Conservation (phyloP, 345 rosid genomes). For the Streptanthus diversifolius region DNA sequence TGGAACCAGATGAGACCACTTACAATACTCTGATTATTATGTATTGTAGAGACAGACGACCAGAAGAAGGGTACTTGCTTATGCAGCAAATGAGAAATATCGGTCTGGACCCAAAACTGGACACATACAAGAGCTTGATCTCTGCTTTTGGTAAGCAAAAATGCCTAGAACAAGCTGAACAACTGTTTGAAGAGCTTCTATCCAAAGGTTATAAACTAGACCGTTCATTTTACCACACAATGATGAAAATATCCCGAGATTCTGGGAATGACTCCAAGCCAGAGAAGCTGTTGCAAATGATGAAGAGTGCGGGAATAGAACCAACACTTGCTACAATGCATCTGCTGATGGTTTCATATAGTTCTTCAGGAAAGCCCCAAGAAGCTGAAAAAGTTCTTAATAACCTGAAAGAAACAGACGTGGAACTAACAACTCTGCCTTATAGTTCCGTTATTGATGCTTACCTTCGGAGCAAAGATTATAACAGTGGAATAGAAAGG, state of each 20-base stretch:
- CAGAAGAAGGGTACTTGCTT: conserved; percentile 76
- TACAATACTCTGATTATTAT: conserved; percentile 75
- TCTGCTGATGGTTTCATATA: conserved; percentile 88
- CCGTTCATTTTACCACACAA: conserved; percentile 81
- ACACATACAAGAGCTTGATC: conserved; percentile 89
- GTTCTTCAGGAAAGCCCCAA: conserved; percentile 79
- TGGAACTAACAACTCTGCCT: conserved; percentile 64
- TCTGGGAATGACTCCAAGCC: conserved; percentile 73
- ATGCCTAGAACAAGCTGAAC: conserved; percentile 70
- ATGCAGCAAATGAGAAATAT: conserved; percentile 71
- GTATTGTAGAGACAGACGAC: conserved; percentile 86
- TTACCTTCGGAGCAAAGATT: conserved; percentile 71
- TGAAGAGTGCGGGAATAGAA: conserved; percentile 80
- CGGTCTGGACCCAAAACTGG: conserved; percentile 74
- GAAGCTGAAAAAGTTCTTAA: conserved; percentile 80
- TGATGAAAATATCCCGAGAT: conserved; percentile 86
- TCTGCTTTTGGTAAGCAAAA: conserved; percentile 82
- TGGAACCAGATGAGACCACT: conserved; percentile 80
- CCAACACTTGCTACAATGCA: conserved; percentile 90
- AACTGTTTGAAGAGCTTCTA: conserved; percentile 60
- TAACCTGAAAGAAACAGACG: conserved; percentile 63
- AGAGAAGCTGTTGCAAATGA: conserved; percentile 57
- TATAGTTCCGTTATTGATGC: conserved; percentile 89
- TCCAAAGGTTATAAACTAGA: conserved; percentile 70
- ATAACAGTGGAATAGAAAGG: conserved; percentile 64